These are phyloP conservation scores for Sordaria brevicollis DNA, from an alignment of 495 filamentous ascomycete genomes.

Conservation along the genomic window DNA sequence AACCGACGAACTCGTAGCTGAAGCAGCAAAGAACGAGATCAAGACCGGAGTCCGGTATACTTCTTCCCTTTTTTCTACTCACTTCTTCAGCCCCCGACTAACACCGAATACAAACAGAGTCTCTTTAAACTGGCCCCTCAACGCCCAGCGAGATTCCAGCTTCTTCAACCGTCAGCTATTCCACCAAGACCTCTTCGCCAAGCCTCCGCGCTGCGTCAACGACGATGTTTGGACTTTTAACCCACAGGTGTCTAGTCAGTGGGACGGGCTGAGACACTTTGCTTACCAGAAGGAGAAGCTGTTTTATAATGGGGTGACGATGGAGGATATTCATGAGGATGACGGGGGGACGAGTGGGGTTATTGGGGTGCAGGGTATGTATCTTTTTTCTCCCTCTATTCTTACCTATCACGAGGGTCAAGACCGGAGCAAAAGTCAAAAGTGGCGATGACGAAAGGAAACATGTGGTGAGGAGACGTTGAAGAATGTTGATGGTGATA, in stretches of 20 bases:
- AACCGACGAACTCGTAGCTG: constrained; percentile 30
- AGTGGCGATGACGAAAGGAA: neutral
- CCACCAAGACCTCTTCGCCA: constrained; percentile 29
- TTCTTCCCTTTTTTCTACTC: neutral
- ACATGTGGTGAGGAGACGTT: constrained; percentile 1
- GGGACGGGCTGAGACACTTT: constrained; percentile 37
- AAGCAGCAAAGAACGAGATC: constrained; percentile 41
- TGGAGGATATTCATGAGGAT: constrained; percentile 42
- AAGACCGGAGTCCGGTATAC: constrained; percentile 30
- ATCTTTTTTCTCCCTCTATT: neutral
- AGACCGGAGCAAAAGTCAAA: constrained; percentile 5
- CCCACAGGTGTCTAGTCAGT: constrained; percentile 40
- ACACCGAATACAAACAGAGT: constrained; percentile 15
- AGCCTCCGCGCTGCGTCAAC: constrained; percentile 34
- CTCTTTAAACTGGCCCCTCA: constrained; percentile 36
- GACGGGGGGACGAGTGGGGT: constrained; percentile 24
- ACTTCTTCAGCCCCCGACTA: neutral
- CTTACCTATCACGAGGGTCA: neutral
- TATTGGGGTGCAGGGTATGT: constrained; percentile 42
- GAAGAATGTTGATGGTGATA: constrained; percentile 21
- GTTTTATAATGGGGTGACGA: constrained; percentile 54
- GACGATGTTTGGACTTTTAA: constrained; percentile 54
- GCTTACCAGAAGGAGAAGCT: constrained; percentile 41
- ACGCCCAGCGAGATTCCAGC: constrained; percentile 22
- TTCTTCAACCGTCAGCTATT: constrained; percentile 33